phyloP scores from a whole-genome alignment of 2,329 filamentous ascomycete genomes.

The Colletotrichum eleusines region DNA sequence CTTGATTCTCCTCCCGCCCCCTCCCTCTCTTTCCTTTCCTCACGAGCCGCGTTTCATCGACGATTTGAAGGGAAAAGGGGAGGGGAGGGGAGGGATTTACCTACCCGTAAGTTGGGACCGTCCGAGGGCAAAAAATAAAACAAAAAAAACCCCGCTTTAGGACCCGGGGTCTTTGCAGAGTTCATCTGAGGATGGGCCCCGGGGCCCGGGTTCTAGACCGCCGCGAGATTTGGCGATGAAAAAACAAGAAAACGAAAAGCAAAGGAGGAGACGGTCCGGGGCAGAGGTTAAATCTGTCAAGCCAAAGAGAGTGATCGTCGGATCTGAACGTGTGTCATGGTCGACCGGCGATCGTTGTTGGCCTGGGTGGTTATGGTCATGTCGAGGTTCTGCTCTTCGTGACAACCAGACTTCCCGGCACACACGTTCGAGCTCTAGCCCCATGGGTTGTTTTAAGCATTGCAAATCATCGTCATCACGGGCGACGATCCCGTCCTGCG shows the following conservation, averaged over 20 bases:
- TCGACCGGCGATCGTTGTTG: background rate
- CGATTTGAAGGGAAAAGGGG: no score
- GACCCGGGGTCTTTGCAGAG: background rate
- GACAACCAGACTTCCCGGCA: background rate
- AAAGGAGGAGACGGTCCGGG: background rate
- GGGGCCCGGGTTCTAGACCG: background rate
- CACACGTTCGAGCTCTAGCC: background rate
- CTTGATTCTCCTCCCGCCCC: background rate
- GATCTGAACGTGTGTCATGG: background rate
- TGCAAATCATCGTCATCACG: background rate
- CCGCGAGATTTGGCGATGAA: background rate
- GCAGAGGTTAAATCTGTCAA: background rate
- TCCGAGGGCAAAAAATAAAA: background rate
- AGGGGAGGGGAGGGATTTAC: no score
- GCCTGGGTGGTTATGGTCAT: background rate
- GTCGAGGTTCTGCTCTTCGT: background rate
- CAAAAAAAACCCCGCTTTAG: no score
- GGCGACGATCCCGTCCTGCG: background rate
- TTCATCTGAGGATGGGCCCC: conserved; percentile 3
- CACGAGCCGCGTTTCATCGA: background rate
- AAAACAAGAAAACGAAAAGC: background rate
- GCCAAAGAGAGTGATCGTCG: background rate
- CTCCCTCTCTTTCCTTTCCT: no score
- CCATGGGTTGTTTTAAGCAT: background rate
- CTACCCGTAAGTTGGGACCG: background rate